Percentiles rank a stretch among this genome's conserved stretches.
Evolutionary conservation across 768 basidiomycete species (phyloP).

Genomic region (Agaricus sinodeliciosus): DNA sequence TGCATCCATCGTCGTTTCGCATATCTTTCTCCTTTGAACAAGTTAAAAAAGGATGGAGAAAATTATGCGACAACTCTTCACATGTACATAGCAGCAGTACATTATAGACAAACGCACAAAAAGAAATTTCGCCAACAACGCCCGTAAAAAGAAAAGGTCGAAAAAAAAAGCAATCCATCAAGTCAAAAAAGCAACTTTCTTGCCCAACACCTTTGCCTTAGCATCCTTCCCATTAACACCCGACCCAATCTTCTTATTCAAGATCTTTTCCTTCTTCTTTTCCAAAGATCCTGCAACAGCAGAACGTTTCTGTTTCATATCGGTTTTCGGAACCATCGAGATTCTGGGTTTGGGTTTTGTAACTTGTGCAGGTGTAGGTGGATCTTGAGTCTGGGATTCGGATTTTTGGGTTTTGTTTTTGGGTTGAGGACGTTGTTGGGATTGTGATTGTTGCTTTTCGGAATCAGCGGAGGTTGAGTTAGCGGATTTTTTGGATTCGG

Average conservation of each 20-base stretch:
- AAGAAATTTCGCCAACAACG: too few species aligned
- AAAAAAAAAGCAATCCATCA: conserved; percentile 7
- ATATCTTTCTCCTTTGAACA: too few species aligned
- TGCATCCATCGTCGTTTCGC: too few species aligned
- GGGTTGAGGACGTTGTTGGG: not conserved
- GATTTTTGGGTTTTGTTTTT: conserved; percentile 3
- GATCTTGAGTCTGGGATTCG: not conserved
- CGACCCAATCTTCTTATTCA: conserved; percentile 22
- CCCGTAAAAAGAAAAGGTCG: not conserved
- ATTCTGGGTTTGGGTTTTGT: not conserved
- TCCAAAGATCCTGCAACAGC: conserved; percentile 28
- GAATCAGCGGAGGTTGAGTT: conserved; percentile 6
- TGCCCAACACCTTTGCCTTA: conserved; percentile 51
- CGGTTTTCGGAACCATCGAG: conserved; percentile 30
- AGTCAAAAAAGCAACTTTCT: conserved; percentile 33
- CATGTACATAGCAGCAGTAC: too few species aligned
- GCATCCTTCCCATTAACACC: conserved; percentile 33
- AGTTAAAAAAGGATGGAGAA: too few species aligned
- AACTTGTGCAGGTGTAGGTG: not conserved
- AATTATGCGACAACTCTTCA: too few species aligned
- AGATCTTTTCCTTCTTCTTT: conserved; percentile 51
- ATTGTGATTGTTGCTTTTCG: not conserved
- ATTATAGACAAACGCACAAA: too few species aligned
- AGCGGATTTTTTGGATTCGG: conserved; percentile 20
- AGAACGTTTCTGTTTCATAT: conserved; percentile 48